Conservation (phyloP, 257 asterid species). For the Lycium ferocissimum region DNA sequence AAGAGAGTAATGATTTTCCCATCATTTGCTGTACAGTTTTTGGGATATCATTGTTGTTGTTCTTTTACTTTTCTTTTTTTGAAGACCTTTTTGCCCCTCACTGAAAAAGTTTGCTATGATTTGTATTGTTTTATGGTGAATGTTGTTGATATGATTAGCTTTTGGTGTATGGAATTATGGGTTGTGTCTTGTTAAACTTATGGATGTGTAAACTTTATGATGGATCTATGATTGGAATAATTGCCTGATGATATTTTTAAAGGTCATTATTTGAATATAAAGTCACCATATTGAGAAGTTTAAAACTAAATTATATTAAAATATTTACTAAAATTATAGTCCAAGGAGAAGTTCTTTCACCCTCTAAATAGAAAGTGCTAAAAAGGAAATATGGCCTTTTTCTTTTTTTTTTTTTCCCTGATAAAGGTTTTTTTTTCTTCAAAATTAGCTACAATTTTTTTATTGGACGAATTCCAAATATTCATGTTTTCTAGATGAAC, state of each 20-base stretch:
- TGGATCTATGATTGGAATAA: not conserved
- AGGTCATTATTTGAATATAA: not conserved
- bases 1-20: too few relatives aligned
- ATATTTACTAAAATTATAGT: not conserved
- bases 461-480: not conserved
- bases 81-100: too few relatives aligned
- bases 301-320: not conserved
- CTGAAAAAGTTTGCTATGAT: too few relatives aligned
- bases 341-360: not conserved
- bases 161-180: not conserved
- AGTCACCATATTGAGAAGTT: not conserved
- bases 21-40: too few relatives aligned
- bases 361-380: not conserved
- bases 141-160: conserved; percentile 9
- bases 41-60: too few relatives aligned
- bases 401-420: not conserved
- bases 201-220: not conserved
- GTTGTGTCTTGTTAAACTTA: not conserved
- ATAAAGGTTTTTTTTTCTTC: not conserved
- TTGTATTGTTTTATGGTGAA: not conserved
- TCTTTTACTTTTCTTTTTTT: too few relatives aligned
- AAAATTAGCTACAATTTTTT: not conserved
- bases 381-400: not conserved
- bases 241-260: not conserved
- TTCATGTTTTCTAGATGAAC: not conserved